phyloP scores from a whole-genome alignment of 495 filamentous ascomycete genomes.

The Parmelia sp. region DNA sequence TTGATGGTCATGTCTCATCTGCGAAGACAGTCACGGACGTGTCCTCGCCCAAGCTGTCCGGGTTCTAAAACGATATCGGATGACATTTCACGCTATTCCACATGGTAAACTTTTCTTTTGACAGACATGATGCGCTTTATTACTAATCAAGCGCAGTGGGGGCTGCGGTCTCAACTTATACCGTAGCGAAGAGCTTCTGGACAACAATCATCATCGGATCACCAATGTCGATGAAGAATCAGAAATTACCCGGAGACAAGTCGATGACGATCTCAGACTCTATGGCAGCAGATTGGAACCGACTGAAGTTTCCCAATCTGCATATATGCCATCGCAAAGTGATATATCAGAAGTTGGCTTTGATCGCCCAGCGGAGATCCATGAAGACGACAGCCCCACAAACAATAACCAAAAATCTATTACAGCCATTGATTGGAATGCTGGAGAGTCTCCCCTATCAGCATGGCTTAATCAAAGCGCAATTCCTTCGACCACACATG shows the following conservation, averaged over 20 bases:
- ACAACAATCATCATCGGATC: background rate
- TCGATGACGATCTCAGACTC: background rate
- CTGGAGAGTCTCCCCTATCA: background rate
- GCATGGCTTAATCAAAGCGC: background rate
- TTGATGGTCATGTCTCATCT: background rate
- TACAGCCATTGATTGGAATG: background rate
- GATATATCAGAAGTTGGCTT: background rate
- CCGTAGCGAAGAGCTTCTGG: too few relatives aligned
- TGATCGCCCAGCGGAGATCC: background rate
- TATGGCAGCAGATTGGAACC: background rate
- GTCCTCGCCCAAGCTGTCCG: background rate
- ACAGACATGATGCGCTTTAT: background rate
- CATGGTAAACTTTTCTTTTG: background rate
- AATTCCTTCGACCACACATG: background rate
- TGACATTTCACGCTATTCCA: background rate
- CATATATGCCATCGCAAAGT: too few relatives aligned
- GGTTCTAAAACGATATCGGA: background rate
- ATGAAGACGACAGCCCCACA: background rate
- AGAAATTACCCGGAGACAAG: background rate
- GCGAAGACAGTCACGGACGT: background rate
- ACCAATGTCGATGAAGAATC: background rate
- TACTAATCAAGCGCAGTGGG: background rate
- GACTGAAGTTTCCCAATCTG: too few relatives aligned
- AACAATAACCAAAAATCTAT: background rate
- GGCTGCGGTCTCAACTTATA: background rate